phyloP scores from a whole-genome alignment of 1,284 basidiomycete species.

The Rhodotorula sp. region DNA sequence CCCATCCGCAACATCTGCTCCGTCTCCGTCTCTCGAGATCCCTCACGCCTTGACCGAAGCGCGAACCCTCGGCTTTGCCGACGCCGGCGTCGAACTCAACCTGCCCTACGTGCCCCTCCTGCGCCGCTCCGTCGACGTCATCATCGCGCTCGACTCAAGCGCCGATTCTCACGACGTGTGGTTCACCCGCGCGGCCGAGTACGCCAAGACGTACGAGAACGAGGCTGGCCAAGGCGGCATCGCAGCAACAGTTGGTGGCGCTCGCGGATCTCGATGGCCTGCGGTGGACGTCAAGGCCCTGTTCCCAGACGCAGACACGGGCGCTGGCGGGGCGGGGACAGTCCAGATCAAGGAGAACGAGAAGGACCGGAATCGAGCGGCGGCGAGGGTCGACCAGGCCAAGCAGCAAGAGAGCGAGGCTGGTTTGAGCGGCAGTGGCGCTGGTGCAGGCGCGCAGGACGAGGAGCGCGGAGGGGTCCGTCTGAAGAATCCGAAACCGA shows the following conservation, averaged over 20 bases:
- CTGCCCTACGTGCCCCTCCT: slow-evolving; percentile 49
- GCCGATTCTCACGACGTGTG: slow-evolving; percentile 54
- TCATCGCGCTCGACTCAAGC: slow-evolving; percentile 53
- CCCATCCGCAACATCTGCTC: no score
- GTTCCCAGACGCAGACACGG: slow-evolving; percentile 44
- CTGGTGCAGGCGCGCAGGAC: background rate
- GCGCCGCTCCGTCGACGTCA: slow-evolving; percentile 49
- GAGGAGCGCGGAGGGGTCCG: slow-evolving; percentile 15
- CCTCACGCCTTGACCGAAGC: slow-evolving; percentile 46
- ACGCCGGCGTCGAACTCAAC: slow-evolving; percentile 53
- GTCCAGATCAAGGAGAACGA: slow-evolving; percentile 2
- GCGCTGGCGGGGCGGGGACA: slow-evolving; percentile 9
- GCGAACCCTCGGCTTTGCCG: slow-evolving; percentile 52
- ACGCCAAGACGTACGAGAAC: slow-evolving; percentile 43
- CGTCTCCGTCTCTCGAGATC: background rate
- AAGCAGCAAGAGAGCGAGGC: slow-evolving; percentile 37
- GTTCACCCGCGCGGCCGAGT: slow-evolving; percentile 53
- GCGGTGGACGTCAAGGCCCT: slow-evolving; percentile 44
- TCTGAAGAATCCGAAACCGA: slow-evolving; percentile 25
- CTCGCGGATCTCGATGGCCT: slow-evolving; percentile 49
- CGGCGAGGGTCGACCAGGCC: slow-evolving; percentile 42
- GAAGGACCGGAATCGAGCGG: slow-evolving; percentile 6
- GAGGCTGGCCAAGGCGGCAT: background rate
- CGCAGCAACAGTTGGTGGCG: background rate
- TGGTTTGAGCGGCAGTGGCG: background rate